A percentile compares a stretch with the other conserved stretches of the same genome.
Evolutionary conservation across 1,284 basidiomycete genomes (phyloP).

Genomic region (Vanrija sp.): DNA sequence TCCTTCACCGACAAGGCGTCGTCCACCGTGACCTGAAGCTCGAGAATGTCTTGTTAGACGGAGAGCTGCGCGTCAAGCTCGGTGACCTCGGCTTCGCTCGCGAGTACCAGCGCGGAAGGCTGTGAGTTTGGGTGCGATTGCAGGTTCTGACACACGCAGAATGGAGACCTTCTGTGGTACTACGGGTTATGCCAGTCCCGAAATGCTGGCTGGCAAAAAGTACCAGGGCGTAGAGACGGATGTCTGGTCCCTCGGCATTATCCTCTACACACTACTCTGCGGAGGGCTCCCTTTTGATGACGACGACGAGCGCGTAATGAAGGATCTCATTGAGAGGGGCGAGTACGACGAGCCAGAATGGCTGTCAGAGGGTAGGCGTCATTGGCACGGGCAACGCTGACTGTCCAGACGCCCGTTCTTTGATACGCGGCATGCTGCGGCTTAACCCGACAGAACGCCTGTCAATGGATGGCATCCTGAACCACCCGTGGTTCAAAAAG

Average conservation of each 20-base stretch:
- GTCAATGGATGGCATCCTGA: slow-evolving; percentile 78
- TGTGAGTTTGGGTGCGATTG: slow-evolving; percentile 41
- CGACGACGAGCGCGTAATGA: slow-evolving; percentile 89
- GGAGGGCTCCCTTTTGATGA: slow-evolving; percentile 97
- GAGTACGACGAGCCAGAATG: slow-evolving; percentile 87
- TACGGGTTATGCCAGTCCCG: slow-evolving; percentile 89
- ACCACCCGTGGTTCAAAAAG: slow-evolving; percentile 85
- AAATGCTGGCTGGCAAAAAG: slow-evolving; percentile 85
- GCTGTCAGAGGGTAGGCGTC: slow-evolving; percentile 69
- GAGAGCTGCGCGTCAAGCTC: slow-evolving; percentile 78
- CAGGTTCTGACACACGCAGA: slow-evolving; percentile 10
- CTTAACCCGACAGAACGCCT: slow-evolving; percentile 72
- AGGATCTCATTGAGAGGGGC: slow-evolving; percentile 77
- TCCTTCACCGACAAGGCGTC: slow-evolving; percentile 80
- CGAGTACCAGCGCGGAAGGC: slow-evolving; percentile 77
- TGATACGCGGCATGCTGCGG: slow-evolving; percentile 75
- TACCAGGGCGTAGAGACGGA: slow-evolving; percentile 94
- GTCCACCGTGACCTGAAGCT: slow-evolving; percentile 95
- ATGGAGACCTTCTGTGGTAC: slow-evolving; percentile 98
- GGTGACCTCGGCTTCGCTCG: slow-evolving; percentile 96
- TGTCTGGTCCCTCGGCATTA: slow-evolving; percentile 94
- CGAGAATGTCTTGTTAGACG: slow-evolving; percentile 90
- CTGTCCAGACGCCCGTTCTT: slow-evolving; percentile 67
- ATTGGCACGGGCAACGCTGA: slow-evolving; percentile 3
- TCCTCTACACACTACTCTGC: slow-evolving; percentile 88